Evolutionary conservation across 73 alveolate genomes (phyloP).

Genomic region (Tetrahymena borealis): DNA sequence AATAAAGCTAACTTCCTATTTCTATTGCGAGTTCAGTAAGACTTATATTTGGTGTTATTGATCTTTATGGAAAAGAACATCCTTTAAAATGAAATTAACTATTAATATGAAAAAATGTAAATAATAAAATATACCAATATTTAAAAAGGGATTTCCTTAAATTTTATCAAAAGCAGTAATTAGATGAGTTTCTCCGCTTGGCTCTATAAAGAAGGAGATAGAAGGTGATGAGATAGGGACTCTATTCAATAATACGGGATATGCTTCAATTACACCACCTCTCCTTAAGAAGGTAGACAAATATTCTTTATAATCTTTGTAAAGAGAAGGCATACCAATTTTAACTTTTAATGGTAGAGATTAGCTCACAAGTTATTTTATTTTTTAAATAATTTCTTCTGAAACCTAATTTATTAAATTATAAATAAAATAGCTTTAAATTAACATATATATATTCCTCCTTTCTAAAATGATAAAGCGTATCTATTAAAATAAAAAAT

Average conservation of each 20-base stretch:
- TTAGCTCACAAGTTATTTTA: constrained; percentile 65
- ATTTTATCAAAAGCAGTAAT: constrained; percentile 91
- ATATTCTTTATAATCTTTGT: constrained; percentile 86
- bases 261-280: constrained; percentile 97
- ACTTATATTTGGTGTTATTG: constrained; percentile 40
- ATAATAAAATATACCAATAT: constrained; percentile 88
- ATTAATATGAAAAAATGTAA: constrained; percentile 20
- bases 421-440: too few species aligned
- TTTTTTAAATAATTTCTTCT: constrained; percentile 24
- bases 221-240: constrained; percentile 76
- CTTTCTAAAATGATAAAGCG: constrained; percentile 59
- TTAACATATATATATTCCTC: too few species aligned
- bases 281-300: constrained; percentile 70
- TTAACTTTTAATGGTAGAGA: constrained; percentile 82
- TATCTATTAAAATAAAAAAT: neutral
- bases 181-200: constrained; percentile 84
- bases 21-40: constrained; percentile 32
- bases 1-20: constrained; percentile 8
- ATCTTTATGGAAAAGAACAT: constrained; percentile 3
- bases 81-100: constrained; percentile 29
- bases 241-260: constrained; percentile 78
- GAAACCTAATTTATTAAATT: too few species aligned
- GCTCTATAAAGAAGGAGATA: constrained; percentile 86
- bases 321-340: constrained; percentile 78
- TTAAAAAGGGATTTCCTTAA: constrained; percentile 76